Base-by-base conservation (phyloP, 768 basidiomycete species). In the Sporobolomyces roseus region DNA sequence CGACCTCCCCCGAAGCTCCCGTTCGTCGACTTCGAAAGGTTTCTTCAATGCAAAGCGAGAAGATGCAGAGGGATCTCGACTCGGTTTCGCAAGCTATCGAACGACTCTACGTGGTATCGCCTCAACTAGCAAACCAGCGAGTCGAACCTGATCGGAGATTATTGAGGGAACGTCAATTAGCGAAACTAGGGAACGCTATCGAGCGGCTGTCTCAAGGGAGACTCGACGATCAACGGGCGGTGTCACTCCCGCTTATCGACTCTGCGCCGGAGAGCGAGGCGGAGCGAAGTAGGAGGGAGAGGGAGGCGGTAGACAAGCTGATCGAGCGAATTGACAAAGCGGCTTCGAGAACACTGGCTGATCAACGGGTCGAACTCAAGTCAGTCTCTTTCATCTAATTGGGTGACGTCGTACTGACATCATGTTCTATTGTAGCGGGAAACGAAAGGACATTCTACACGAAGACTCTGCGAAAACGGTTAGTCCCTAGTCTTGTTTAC, bases 111-210 rank as follows among this genome's bases (percentile, higher is more conserved):
- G 78, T 84, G 12, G 89, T 88, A 35, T 86, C 91, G 0, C 93
- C 94, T 1, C 93, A 94, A 77, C 79, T 97, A 48, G 85, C 88
- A 66, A 88, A 93, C 77, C 94, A 99, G 78, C 86, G 96, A 1
- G 91, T 90, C n/a, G 93, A 93, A 77, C 84, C 94, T 51, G 87
- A 87, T 46, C 58, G 49, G 36, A 50, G 63, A 0, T 89, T 90
- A 76, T 74, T 87, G 19, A 83, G 84, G 17, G 84, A 91, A 78
- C 84, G 91, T 81, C 88, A 90, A 78, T 83, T 83, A 50, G 90
- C 89, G 7, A 80, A 65, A 52, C 68, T 78, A 6, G 73, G 74
- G 1, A 74, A 71, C 43, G 77, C 76, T 35, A 75, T 77, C 54
- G 77, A 77, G 56, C 70, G 75, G 27, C 68, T 79, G 9, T 65